A percentile compares a stretch with the other conserved stretches of the same genome.
These are phyloP conservation scores for Amauroascus verrucosus DNA, from an alignment of 2,329 filamentous ascomycete species.

Conservation along the genomic window DNA sequence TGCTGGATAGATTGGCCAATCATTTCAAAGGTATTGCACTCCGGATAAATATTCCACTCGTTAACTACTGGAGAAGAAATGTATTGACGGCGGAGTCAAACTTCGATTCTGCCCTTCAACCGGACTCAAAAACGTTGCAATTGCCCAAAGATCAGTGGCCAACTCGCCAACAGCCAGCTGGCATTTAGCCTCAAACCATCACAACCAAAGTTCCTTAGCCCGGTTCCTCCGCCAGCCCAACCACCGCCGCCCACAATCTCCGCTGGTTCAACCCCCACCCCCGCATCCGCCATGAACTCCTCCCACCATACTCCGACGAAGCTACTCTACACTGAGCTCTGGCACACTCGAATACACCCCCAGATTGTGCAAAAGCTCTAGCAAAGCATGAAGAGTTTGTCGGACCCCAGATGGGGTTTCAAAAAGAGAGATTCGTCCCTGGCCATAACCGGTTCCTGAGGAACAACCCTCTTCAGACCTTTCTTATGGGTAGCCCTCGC, in stretches of 20 bases:
- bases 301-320: constrained; percentile 1
- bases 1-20: too few relatives aligned
- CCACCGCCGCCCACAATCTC: not conserved
- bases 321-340: not conserved
- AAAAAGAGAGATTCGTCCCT: not conserved
- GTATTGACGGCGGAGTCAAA: too few relatives aligned
- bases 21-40: too few relatives aligned
- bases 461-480: not conserved
- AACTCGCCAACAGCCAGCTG: too few relatives aligned
- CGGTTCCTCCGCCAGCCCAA: too few relatives aligned
- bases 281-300: not conserved
- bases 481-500: not conserved
- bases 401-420: constrained; percentile 3
- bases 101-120: too few relatives aligned
- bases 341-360: not conserved
- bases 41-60: too few relatives aligned
- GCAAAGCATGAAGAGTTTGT: not conserved
- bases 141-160: too few relatives aligned
- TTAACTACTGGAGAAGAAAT: too few relatives aligned
- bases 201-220: too few relatives aligned
- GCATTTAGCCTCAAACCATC: too few relatives aligned
- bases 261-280: not conserved
- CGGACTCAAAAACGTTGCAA: too few relatives aligned
- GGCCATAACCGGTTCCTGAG: not conserved
- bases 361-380: not conserved